phyloP scores from a whole-genome alignment of 352 stramenopile species.

The Elongisporangium prolatum region DNA sequence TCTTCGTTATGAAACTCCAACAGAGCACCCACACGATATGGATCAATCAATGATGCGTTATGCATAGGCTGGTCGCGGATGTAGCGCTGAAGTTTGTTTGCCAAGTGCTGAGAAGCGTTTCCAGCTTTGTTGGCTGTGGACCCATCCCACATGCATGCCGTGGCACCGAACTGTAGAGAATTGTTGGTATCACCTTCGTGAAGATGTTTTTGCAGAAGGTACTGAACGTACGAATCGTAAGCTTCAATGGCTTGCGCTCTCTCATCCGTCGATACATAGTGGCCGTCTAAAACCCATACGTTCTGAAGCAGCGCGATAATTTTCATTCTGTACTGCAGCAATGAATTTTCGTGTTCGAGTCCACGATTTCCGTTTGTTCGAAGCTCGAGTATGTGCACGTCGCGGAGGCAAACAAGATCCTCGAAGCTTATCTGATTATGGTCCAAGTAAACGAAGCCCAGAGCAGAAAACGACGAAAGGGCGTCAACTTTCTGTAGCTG shows the following conservation, averaged over 20 bases:
- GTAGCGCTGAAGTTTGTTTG: slow-evolving; percentile 7
- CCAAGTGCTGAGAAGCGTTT: slow-evolving; percentile 13
- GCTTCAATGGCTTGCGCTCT: slow-evolving; percentile 32
- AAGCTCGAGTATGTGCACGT: slow-evolving; percentile 55
- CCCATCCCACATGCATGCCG: slow-evolving; percentile 25
- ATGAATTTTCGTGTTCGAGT: slow-evolving; percentile 16
- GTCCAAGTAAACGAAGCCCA: slow-evolving; percentile 59
- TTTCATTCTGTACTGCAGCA: slow-evolving; percentile 33
- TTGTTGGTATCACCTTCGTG: slow-evolving; percentile 1
- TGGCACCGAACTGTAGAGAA: slow-evolving; percentile 29
- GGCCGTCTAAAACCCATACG: slow-evolving; percentile 50
- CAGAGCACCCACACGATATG: slow-evolving; percentile 32
- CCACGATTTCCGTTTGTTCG: slow-evolving; percentile 29
- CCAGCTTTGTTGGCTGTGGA: slow-evolving; percentile 1
- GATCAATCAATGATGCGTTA: slow-evolving; percentile 18
- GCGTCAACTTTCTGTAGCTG: slow-evolving; percentile 27
- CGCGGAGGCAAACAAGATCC: slow-evolving; percentile 48
- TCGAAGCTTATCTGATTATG: slow-evolving; percentile 38
- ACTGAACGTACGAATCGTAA: slow-evolving; percentile 29
- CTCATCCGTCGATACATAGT: slow-evolving; percentile 44
- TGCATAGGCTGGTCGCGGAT: background rate
- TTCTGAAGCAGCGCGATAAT: slow-evolving; percentile 47
- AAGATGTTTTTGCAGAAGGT: slow-evolving; percentile 10
- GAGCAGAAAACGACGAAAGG: slow-evolving; percentile 35
- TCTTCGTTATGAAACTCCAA: slow-evolving; percentile 44